Evolutionary conservation across 345 rosid genomes (phyloP).

Genomic region (Zanthoxylum bungeanum): DNA sequence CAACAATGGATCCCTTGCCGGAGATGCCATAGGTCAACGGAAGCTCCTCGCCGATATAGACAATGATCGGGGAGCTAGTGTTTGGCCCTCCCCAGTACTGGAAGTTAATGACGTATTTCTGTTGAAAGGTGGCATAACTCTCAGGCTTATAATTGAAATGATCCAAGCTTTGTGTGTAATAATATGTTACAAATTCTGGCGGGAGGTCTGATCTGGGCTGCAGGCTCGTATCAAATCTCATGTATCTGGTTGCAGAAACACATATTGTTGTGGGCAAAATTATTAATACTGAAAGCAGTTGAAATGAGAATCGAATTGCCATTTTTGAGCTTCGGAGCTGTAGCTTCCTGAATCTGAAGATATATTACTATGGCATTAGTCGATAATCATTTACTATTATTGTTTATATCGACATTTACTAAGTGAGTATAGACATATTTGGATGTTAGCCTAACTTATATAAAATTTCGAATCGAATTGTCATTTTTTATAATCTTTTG

Average conservation of each 20-base stretch:
- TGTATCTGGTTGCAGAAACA: constrained; percentile 3
- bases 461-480: too few species aligned
- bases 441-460: not conserved
- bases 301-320: not conserved
- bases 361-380: too few species aligned
- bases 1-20: not conserved
- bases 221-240: not conserved
- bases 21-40: not conserved
- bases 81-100: constrained; percentile 27
- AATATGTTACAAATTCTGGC: constrained; percentile 15
- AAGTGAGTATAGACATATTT: not conserved
- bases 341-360: not conserved
- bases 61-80: constrained; percentile 20
- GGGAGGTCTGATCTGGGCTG: not conserved
- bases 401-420: not conserved
- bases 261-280: not conserved
- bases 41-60: constrained; percentile 10
- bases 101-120: constrained; percentile 22
- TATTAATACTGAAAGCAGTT: not conserved
- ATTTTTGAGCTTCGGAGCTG: not conserved
- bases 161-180: constrained; percentile 24
- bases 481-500: too few species aligned
- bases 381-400: too few species aligned
- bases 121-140: constrained; percentile 29
- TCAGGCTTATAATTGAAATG: constrained; percentile 31